Evolutionary conservation across 108 stramenopile genomes (phyloP).

Genomic region (Conticribra weissflogii): DNA sequence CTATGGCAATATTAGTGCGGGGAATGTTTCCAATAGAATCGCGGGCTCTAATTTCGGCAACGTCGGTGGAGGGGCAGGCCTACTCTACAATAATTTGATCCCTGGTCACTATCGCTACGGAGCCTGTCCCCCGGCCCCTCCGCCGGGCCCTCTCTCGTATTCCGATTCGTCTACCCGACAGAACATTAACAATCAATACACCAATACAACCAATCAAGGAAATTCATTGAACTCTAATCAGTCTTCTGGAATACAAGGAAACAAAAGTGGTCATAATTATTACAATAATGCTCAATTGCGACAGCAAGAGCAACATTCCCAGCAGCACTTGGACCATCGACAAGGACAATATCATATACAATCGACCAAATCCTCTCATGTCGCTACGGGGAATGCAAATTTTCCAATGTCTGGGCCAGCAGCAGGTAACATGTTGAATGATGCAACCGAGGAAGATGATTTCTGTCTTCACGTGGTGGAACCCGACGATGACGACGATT

Average conservation of each 20-base stretch:
- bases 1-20: not conserved
- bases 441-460: not conserved
- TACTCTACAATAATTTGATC: slow-evolving; percentile 47
- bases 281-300: too few species aligned
- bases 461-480: slow-evolving; percentile 32
- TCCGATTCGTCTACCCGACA: slow-evolving; percentile 3
- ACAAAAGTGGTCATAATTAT: too few species aligned
- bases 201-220: too few species aligned
- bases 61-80: slow-evolving; percentile 21
- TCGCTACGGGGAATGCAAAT: too few species aligned
- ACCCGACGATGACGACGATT: slow-evolving; percentile 49
- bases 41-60: slow-evolving; percentile 12
- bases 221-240: too few species aligned
- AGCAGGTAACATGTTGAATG: too few species aligned
- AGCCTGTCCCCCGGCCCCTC: slow-evolving; percentile 30
- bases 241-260: too few species aligned
- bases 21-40: not conserved
- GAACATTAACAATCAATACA: not conserved
- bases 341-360: too few species aligned
- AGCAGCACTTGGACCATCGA: too few species aligned
- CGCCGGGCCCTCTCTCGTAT: slow-evolving; percentile 35
- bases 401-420: too few species aligned
- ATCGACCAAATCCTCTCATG: too few species aligned
- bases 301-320: too few species aligned
- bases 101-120: slow-evolving; percentile 52